phyloP scores from a whole-genome alignment of 139 green algal genomes.

The Picocystis salinarum region DNA sequence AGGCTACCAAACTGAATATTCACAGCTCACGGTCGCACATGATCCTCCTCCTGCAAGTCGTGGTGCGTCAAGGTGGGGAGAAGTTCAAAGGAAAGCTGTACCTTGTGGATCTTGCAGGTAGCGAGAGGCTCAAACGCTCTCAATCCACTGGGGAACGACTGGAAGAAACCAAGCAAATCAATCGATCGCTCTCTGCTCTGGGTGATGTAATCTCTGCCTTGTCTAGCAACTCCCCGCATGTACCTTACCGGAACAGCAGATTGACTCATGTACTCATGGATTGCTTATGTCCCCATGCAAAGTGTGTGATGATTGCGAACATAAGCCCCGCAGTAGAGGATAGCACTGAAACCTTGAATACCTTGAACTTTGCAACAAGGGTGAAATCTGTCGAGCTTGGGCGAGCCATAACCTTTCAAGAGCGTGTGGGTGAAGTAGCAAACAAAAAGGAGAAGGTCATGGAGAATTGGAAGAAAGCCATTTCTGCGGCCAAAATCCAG shows the following conservation, averaged over 20 bases:
- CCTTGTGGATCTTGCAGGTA: constrained; percentile 87
- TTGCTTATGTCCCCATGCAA: constrained; percentile 29
- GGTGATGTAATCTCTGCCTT: constrained; percentile 87
- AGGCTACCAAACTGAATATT: constrained; percentile 15
- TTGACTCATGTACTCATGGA: constrained; percentile 28
- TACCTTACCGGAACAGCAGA: constrained; percentile 23
- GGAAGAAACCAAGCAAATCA: constrained; percentile 96
- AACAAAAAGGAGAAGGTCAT: too few species aligned
- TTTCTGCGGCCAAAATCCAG: too few species aligned
- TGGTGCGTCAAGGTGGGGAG: not conserved
- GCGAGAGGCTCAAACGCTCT: constrained; percentile 36
- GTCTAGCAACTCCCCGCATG: constrained; percentile 21
- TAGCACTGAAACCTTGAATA: constrained; percentile 4
- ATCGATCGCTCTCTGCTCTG: constrained; percentile 68
- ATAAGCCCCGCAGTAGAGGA: constrained; percentile 3
- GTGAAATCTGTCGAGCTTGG: too few species aligned
- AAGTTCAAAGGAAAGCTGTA: constrained; percentile 58
- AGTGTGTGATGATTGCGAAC: constrained; percentile 18
- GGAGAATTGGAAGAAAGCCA: too few species aligned
- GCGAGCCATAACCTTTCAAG: too few species aligned
- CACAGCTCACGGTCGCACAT: constrained; percentile 6
- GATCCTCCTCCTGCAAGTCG: constrained; percentile 10
- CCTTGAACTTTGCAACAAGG: constrained; percentile 6
- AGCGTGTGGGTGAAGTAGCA: too few species aligned
- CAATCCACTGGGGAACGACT: constrained; percentile 45